Evolutionary conservation across 1,284 basidiomycete genomes (phyloP).

Genomic region (Fomitiporia mediterranea): DNA sequence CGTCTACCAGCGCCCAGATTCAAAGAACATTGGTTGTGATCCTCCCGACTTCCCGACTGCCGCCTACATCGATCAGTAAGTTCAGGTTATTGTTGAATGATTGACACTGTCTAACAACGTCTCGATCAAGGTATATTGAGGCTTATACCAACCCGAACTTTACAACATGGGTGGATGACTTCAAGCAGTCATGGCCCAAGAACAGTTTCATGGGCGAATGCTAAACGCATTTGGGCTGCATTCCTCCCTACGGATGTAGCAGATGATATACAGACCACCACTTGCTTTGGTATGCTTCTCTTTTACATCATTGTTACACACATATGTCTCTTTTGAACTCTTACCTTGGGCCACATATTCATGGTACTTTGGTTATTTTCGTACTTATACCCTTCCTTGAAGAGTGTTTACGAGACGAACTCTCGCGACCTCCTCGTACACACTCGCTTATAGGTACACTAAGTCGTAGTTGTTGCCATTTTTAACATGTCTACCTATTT

Average conservation of each 20-base stretch:
- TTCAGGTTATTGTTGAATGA: conserved; percentile 16
- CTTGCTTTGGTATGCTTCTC: background rate
- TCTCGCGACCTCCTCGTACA: background rate
- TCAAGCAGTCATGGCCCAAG: conserved; percentile 54
- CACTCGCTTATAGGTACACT: background rate
- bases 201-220: conserved; percentile 52
- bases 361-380: too few species aligned
- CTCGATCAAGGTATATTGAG: conserved; percentile 30
- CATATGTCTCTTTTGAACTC: too few species aligned
- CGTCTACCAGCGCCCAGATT: conserved; percentile 68
- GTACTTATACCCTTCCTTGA: conserved; percentile 3
- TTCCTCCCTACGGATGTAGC: too few species aligned
- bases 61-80: conserved; percentile 67
- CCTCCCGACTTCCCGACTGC: conserved; percentile 74
- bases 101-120: background rate
- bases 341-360: too few species aligned
- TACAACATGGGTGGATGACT: conserved; percentile 44
- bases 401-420: background rate
- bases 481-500: background rate
- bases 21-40: conserved; percentile 79
- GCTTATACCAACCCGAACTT: conserved; percentile 38
- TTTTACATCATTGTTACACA: too few species aligned
- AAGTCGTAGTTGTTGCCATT: background rate
- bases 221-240: conserved; percentile 26
- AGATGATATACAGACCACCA: background rate